Base-by-base conservation (phyloP, 495 filamentous ascomycete genomes). In the Corynascus novoguineensis region DNA sequence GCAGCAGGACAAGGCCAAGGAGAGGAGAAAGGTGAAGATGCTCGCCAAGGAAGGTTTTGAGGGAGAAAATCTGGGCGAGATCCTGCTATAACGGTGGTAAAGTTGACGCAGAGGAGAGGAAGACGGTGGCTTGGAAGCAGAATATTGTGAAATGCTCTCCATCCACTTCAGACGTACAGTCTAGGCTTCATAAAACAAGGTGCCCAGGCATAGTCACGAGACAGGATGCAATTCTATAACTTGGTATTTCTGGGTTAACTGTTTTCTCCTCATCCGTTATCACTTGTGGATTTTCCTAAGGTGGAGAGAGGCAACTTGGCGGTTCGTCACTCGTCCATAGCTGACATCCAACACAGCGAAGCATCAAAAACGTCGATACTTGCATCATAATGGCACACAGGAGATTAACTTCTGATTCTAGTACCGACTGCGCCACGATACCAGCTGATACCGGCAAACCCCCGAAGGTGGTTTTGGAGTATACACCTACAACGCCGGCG, bases 1-100 rank as follows among this genome's bases (percentile, higher is more conserved):
- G 35, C 73, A 67, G 42, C 79, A 84, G 57, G 81, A 85, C 57
- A 92, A 92, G 77, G 71, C 59, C 3, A 79, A 74, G 56, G 90
- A 95, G 56, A 93, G 89, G 75, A 75, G 75, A 54, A 81, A 81
- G 64, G 63, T 85, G 28, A 80, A 74, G 64, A 87, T 86, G 71
- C 75, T 97, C 51, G 75, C 81, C 7, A 81, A 77, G 7, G 73
- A 91, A 31, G 92, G 92, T 1, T 96, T 96, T 64, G 92, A 96
- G 73, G 87, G 87, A 21, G 92, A 97, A 71, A 86, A 86, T 64
- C 74, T 80, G 35, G 89, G 87, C 7, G 89, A 92, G 68, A 80
- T 85, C 17, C 66, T 92, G 19, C 79, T 91, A 31, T 90, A 78
- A 81, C 31, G 44, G 46, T 49, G 48, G 45, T 22, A 48, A 29